These are phyloP conservation scores for Elsinoe necatrix DNA, from an alignment of 2,329 filamentous ascomycete genomes.

Conservation along the genomic window DNA sequence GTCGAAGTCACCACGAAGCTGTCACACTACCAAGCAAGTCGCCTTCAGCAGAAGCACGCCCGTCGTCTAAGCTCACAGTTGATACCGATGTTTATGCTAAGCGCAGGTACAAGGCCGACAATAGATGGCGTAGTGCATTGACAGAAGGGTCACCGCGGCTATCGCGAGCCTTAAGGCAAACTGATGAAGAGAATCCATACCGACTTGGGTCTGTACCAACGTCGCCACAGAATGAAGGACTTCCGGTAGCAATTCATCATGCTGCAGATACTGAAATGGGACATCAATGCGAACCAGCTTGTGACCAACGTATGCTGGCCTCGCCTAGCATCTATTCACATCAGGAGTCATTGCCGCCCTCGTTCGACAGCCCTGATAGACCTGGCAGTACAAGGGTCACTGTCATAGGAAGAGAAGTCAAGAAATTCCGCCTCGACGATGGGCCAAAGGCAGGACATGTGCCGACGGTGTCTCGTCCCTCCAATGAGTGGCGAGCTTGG, in stretches of 20 bases:
- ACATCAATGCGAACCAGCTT: background rate
- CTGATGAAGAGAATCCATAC: constrained; percentile 26
- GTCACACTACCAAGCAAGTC: too few species aligned
- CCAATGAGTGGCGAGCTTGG: constrained; percentile 40
- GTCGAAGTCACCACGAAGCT: too few species aligned
- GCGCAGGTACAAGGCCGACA: constrained; percentile 24
- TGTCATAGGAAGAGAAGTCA: constrained; percentile 37
- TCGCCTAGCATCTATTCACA: constrained; percentile 43
- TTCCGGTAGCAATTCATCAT: constrained; percentile 13
- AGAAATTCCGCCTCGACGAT: constrained; percentile 33
- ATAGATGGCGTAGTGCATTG: constrained; percentile 36
- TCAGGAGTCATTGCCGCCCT: constrained; percentile 33
- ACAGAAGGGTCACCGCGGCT: constrained; percentile 29
- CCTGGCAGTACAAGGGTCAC: constrained; percentile 33
- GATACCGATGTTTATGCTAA: background rate
- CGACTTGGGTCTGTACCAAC: constrained; percentile 23
- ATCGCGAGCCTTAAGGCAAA: constrained; percentile 24
- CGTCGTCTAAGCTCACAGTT: too few species aligned
- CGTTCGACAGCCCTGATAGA: constrained; percentile 23
- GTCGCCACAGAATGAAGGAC: constrained; percentile 17
- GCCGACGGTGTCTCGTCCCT: constrained; percentile 28
- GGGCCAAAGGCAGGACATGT: constrained; percentile 20
- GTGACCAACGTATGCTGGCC: constrained; percentile 21
- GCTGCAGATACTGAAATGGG: background rate
- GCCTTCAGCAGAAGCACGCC: background rate